Base-by-base conservation (phyloP, 163 green algal species). In the Smithsoniella earleae region DNA sequence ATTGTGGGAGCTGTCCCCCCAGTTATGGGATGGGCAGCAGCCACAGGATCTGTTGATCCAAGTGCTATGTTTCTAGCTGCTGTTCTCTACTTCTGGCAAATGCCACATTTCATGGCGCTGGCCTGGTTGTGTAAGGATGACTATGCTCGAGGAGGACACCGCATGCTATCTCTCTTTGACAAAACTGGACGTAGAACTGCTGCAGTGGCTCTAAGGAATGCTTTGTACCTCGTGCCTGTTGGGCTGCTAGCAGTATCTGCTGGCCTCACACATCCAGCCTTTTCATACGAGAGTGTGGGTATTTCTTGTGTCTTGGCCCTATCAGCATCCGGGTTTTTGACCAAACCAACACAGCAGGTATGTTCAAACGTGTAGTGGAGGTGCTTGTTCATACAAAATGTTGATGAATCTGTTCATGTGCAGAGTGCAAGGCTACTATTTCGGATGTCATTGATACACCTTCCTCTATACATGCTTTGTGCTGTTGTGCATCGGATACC, bases 101-200 rank as follows among this genome's bases (percentile, higher is more conserved):
- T 99, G 83, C 95, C 95, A n/a, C 95, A 99, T 84, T 99, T 99
- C 80, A 88, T 98, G 79, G 85, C 94, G 2, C 84, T 99, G 4
- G 91, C 94, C 18, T 98, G 91, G 90, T 78, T 98, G 76, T 96
- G 85, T 82, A 83, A 88, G 49, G 86, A 86, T 13, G 94, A 98
- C 82, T 98, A 98, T 79, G 75, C 82, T 13, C 75, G 80, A 0
- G 93, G 92, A 27, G 92, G 94, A 18, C 97, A 97, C 83, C 77
- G 80, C 45, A 98, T 99, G 94, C 75, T 98, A 46, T 91, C 88
- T 3, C 77, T 88, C 44, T 31, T 89, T 1, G 94, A 98, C 73
- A 22, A 69, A 0, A 90, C 80, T 1, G 95, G 93, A n/a, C 79
- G 84, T 25, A 83, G 92, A 49, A 93, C 86, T 16, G 92, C 90